Base-by-base conservation (phyloP, 2,329 filamentous ascomycete genomes). In the Ceratocystis ficicola region DNA sequence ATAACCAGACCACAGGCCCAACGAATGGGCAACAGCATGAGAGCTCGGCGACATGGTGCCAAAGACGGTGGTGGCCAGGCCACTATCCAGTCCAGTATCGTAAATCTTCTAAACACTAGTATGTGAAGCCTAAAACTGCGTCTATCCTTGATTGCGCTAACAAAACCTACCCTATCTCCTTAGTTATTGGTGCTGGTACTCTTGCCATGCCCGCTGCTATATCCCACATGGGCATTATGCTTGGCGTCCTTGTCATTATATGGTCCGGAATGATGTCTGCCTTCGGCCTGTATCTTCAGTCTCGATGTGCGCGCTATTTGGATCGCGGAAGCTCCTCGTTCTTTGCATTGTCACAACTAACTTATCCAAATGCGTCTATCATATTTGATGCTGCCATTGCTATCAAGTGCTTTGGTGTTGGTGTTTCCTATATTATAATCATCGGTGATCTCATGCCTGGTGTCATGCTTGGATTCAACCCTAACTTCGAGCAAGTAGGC, bases 371-470 rank as follows among this genome's bases (percentile, higher is more conserved):
- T 74, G 91, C 93, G 1, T 90, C 94, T 7, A 90, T 99, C 60
- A 81, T 97, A 59, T 99, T 99, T 74, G 94, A 99, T 76, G 86
- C 87, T 5, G 94, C 94, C 5, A 99, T 99, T 73, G 91, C 93
- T 12, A 86, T 99, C 73, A 99, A 99, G 75, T 99, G 94, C 76
- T 99, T 99, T 73, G 94, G 94, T 46, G 94, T 99, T 8, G 94
- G 89, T 25, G 90, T 97, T 68, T 96, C 91, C 71, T 99, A 99
- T 77, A 83, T 99, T 71, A 99, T 99, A 73, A 97, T 99, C 72
- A 97, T 99, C 71, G 94, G 94, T 63, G 94, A 99, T 74, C 79
- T 99, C 69, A 99, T 99, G 94, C 94, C 94, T 0, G 93, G 91
- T 48, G 94, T 99, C 8, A 86, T 94, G 28, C 78, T 85, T 68